Evolutionary conservation across 2,329 filamentous ascomycete species (phyloP), one percentile per base, ranked within the genome.

Genomic region (Beauveria caledonica): DNA sequence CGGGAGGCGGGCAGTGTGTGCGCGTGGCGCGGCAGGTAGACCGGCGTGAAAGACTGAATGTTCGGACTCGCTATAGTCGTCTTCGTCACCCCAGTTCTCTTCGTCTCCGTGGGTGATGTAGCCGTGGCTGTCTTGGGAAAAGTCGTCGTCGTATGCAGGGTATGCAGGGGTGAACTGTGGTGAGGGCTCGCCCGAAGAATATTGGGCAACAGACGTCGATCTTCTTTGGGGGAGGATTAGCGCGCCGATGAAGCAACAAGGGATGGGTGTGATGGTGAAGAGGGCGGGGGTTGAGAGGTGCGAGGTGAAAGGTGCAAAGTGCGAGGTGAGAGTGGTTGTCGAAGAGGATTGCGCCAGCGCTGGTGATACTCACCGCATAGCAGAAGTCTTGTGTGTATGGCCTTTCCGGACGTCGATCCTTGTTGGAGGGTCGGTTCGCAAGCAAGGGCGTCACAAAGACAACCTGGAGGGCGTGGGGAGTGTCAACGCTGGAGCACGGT

Each of bases 281-380:
- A 53, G 40, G 19, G 45, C n/a, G 39, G 46, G 21, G 58, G 39
- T 36, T 56, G 60, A 56, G 62, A 58, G 11, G 33, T 36, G 13
- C 33, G 33, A 36, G 33, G 33, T 36, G 33, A 36, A 36, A 15
- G 33, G 33, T 36, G 11, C 13, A 36, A 36, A 5, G 33, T 36
- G 33, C 33, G 33, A 36, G 33, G 33, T 57, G 60, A 54, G 63
- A 58, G 61, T 53, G 40, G 58, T 56, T 27, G 56, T 25, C 36
- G 53, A 55, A 46, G 23, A 36, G 27, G 58, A 50, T 49, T 56
- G 55, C 59, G 56, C 60, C 53, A 54, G 29, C 58, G 63, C 63
- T 54, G 53, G 62, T 58, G 66, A 63, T 63, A 76, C 76, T 76
- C 69, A 78, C 76, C 72, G 71, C 76, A 77, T 78, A 76, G 70